A percentile compares a stretch with the other conserved stretches of the same genome.
These are phyloP conservation scores for Odonthalia washingtoniensis DNA, from an alignment of 31 red algal genomes.

Conservation along the genomic window DNA sequence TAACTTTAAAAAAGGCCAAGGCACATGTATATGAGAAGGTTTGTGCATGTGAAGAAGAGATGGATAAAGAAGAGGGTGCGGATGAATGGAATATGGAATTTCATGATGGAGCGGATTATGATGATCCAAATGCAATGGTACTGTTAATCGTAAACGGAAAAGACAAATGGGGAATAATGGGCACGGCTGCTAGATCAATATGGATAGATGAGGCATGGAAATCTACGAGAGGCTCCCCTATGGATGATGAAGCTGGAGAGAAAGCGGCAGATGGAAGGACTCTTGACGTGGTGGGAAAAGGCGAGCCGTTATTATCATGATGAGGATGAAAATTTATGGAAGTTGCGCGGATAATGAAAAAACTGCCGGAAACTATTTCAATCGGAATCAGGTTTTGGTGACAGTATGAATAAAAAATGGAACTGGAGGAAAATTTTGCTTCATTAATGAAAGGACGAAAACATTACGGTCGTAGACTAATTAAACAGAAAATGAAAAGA, in stretches of 20 bases:
- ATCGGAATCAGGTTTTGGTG: constrained; percentile 24
- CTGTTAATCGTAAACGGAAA: too few relatives aligned
- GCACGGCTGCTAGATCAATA: constrained; percentile 18
- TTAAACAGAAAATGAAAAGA: background rate
- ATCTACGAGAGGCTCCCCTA: background rate
- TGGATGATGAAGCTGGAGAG: background rate
- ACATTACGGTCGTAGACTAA: too few relatives aligned
- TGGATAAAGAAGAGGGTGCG: too few relatives aligned
- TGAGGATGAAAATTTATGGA: constrained; percentile 4
- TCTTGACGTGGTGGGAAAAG: background rate
- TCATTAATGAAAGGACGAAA: background rate
- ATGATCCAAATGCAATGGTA: too few relatives aligned
- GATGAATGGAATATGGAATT: too few relatives aligned
- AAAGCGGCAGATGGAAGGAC: background rate
- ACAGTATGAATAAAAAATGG: background rate
- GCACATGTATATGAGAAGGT: too few relatives aligned
- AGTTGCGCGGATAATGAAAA: background rate
- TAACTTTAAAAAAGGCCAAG: too few relatives aligned
- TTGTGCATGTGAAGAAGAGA: too few relatives aligned
- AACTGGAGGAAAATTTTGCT: background rate
- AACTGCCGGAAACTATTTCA: constrained; percentile 5
- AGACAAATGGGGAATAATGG: too few relatives aligned
- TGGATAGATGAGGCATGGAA: background rate
- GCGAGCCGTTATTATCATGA: background rate
- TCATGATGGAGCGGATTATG: too few relatives aligned